Evolutionary conservation across 2,329 filamentous ascomycete genomes (phyloP).

Genomic region (Penicillium fuscoglaucum): DNA sequence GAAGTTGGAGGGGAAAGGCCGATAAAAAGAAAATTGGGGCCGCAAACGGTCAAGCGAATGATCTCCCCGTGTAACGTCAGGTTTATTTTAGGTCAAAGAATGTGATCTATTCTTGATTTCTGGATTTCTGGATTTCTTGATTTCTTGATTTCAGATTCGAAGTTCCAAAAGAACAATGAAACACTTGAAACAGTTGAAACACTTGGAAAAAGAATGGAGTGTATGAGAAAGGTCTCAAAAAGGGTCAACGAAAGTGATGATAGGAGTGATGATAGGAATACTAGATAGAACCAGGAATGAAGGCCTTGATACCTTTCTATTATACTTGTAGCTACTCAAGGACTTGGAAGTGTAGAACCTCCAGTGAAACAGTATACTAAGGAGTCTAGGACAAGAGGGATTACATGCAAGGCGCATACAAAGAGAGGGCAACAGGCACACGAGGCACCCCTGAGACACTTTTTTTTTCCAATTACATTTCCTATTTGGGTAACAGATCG

Average conservation of each 20-base stretch:
- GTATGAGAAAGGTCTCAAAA: neutral
- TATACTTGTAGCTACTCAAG: conserved; percentile 10
- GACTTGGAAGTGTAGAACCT: neutral
- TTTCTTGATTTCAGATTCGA: neutral
- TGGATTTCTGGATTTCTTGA: neutral
- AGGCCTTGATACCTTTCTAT: conserved; percentile 15
- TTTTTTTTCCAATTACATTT: conserved; percentile 15
- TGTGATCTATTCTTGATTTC: conserved; percentile 1
- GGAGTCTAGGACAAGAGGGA: conserved; percentile 10
- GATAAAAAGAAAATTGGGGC: conserved; percentile 31
- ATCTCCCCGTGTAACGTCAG: conserved; percentile 15
- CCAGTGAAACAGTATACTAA: conserved; percentile 18
- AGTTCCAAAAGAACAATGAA: neutral
- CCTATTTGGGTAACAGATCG: conserved; percentile 12
- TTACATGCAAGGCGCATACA: conserved; percentile 6
- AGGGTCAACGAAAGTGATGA: conserved; percentile 6
- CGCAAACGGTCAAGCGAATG: conserved; percentile 29
- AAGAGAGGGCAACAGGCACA: conserved; percentile 14
- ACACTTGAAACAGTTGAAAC: neutral
- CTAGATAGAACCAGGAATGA: conserved; percentile 2
- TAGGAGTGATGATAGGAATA: neutral
- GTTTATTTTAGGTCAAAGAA: conserved; percentile 12
- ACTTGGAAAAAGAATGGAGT: neutral
- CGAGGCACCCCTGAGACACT: conserved; percentile 23
- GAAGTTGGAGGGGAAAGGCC: conserved; percentile 21